A percentile compares a stretch with the other conserved stretches of the same genome.
Conservation (phyloP, 2,329 filamentous ascomycete species). For the Colletotrichum sp. region DNA sequence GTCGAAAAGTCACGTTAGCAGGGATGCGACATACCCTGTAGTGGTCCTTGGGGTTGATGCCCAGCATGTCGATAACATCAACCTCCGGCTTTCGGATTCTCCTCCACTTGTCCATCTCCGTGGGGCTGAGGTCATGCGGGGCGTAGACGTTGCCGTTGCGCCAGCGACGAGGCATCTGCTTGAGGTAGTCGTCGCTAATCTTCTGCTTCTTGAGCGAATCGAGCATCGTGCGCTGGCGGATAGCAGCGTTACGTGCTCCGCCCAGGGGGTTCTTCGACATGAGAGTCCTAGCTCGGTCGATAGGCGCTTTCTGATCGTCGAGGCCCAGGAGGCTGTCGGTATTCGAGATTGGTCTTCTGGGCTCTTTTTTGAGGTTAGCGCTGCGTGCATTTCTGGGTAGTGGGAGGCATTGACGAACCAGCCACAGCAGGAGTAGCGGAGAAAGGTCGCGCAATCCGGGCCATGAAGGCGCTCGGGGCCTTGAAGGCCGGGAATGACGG, state of each 20-base stretch:
- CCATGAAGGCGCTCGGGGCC: conserved; percentile 13
- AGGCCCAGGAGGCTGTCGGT: conserved; percentile 12
- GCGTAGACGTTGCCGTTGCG: conserved; percentile 84
- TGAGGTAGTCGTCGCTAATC: conserved; percentile 58
- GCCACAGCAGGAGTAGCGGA: conserved; percentile 8
- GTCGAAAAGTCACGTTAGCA: neutral
- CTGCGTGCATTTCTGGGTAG: neutral
- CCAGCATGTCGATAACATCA: conserved; percentile 82
- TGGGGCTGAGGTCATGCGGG: conserved; percentile 81
- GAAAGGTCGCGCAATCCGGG: conserved; percentile 17
- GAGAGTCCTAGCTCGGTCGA: neutral
- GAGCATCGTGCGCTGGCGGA: conserved; percentile 37
- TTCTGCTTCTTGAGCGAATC: conserved; percentile 44
- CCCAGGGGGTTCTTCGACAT: neutral
- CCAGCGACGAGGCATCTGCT: conserved; percentile 75
- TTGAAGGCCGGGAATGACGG: conserved; percentile 24
- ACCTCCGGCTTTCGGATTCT: conserved; percentile 55
- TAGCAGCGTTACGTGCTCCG: conserved; percentile 2
- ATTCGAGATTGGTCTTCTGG: conserved; percentile 3
- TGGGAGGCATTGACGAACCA: conserved; percentile 6
- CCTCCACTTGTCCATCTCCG: conserved; percentile 85
- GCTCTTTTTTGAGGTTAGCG: neutral
- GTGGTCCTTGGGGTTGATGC: conserved; percentile 79
- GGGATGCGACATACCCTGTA: conserved; percentile 75
- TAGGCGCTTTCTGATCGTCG: conserved; percentile 2